Evolutionary conservation across 352 stramenopile genomes (phyloP).

Genomic region (Phytopythium kandeliae): DNA sequence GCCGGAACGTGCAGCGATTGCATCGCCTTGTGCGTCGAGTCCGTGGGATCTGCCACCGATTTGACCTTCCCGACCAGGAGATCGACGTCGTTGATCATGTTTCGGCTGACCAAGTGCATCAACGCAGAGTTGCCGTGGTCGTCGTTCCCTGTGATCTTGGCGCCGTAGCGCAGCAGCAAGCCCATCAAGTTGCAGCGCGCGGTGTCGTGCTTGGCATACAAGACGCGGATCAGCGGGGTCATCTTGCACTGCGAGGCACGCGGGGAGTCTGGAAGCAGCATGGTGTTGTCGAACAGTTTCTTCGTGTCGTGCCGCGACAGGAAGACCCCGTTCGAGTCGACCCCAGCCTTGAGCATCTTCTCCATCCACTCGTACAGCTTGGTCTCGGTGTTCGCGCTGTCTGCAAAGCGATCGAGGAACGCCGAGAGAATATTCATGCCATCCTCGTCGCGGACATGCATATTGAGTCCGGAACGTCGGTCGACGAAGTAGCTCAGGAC

Average conservation of each 20-base stretch:
- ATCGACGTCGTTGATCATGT: conserved; percentile 37
- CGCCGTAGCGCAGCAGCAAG: conserved; percentile 51
- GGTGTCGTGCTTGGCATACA: conserved; percentile 23
- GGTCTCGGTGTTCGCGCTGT: conserved; percentile 13
- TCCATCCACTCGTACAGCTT: conserved; percentile 39
- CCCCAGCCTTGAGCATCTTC: conserved; percentile 46
- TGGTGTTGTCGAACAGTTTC: conserved; percentile 38
- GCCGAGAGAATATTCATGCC: conserved; percentile 45
- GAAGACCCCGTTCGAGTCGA: conserved; percentile 44
- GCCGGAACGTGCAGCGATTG: conserved; percentile 40
- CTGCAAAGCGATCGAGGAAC: conserved; percentile 53
- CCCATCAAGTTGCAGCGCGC: conserved; percentile 34
- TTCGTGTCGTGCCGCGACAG: conserved; percentile 13
- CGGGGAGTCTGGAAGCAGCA: conserved; percentile 14
- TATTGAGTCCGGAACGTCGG: conserved; percentile 20
- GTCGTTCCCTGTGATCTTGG: conserved; percentile 41
- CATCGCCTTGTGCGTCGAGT: conserved; percentile 18
- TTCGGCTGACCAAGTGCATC: conserved; percentile 54
- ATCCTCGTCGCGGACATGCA: conserved; percentile 33
- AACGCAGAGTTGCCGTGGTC: conserved; percentile 49
- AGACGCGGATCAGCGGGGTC: conserved; percentile 34
- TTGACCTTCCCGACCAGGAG: conserved; percentile 41
- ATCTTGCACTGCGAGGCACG: conserved; percentile 16
- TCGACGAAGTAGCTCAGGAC: conserved; percentile 45
- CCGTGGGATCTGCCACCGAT: conserved; percentile 31